Base-by-base conservation (phyloP, 768 basidiomycete species). In the Boletus edulis region DNA sequence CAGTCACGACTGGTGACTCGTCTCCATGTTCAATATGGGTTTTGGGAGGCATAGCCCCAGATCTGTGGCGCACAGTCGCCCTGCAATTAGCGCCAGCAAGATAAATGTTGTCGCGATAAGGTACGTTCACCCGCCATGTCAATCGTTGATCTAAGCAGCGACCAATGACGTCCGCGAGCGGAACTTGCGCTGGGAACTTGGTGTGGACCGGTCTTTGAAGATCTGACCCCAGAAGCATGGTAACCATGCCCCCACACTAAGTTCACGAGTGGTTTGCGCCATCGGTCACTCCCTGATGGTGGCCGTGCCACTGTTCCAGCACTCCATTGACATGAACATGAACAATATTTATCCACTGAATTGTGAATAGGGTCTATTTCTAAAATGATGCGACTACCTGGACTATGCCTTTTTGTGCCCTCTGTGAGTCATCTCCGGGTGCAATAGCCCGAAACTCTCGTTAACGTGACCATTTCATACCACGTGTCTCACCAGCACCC, bases 231-330 rank as follows among this genome's bases (percentile, higher is more conserved):
- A 49, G 34, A 42, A 20, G 18, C 35, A 32, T 45, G 35, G 34
- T 7, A 44, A 54, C 46, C 24, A 17, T 10, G 14, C 27, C 32
- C 17, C 52, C 20, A 41, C n/a, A 34, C 44, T 22, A 43, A 42
- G 32, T 46, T 43, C 17, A 22, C 18, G 22, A 24, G 17, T 39
- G 17, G 14, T 39, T 39, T 38, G 31, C 7, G 12, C 14, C 31
- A n/a, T 59, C 41, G 37, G 39, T 49, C 35, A 32, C 22, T 27
- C 22, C 22, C 31, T 24, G 40, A 29, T 29, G 27, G 7, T 3
- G 22, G 27, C 27, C 24, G 27, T 45, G 13, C 22, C 46, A 50
- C 55, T 63, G 64, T 66, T 63, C 66, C 63, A 56, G 32, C 51
- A 50, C 35, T 3, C 20, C 7, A 37, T 15, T 35, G 27, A 27